Evolutionary conservation across 169 alveolate species (phyloP).

Genomic region (Plasmodium coatneyi): DNA sequence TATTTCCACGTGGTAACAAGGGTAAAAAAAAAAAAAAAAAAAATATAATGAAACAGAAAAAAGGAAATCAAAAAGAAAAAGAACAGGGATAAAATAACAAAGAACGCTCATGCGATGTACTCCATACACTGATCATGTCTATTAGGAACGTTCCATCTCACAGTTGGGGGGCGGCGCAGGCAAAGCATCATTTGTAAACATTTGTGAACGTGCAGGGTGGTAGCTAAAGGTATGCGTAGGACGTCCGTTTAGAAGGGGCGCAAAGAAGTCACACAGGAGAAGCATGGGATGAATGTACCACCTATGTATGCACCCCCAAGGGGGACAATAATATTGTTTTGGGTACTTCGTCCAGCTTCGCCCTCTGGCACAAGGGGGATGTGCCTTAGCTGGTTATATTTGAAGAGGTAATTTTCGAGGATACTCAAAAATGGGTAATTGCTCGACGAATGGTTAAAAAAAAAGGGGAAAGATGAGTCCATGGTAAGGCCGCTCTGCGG

Average conservation of each 20-base stretch:
- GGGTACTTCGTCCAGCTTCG: neutral
- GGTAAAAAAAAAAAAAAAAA: neutral
- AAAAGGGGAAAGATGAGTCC: neutral
- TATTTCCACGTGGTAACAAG: neutral
- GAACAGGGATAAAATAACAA: neutral
- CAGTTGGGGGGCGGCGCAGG: neutral
- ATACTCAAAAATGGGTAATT: neutral
- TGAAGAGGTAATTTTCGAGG: neutral
- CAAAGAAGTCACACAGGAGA: neutral
- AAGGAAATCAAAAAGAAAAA: neutral
- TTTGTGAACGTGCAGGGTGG: neutral
- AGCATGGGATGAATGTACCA: neutral
- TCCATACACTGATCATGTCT: neutral
- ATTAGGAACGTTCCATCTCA: neutral
- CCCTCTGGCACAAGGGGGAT: neutral
- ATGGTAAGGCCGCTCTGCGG: neutral
- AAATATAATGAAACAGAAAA: neutral
- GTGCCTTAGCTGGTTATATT: neutral
- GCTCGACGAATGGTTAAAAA: neutral
- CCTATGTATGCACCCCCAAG: neutral
- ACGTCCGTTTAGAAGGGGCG: neutral
- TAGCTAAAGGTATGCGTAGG: neutral
- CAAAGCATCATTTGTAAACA: neutral
- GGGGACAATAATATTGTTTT: neutral
- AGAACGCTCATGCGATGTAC: neutral